Evolutionary conservation across 495 filamentous ascomycete genomes (phyloP).

Genomic region (Hyphodiscus hymeniophilus): DNA sequence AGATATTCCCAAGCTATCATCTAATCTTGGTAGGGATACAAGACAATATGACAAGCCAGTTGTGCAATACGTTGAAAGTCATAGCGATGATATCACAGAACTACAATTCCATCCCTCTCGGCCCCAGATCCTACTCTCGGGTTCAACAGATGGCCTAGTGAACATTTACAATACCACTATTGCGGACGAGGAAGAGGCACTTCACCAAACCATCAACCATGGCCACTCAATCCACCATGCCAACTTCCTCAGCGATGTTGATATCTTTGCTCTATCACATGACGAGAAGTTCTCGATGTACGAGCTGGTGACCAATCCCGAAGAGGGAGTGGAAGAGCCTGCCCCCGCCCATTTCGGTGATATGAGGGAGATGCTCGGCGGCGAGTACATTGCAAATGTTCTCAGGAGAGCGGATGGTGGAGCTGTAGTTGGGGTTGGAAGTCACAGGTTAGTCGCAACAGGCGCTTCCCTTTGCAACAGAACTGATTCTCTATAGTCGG

Average conservation of each 20-base stretch:
- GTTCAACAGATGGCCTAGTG: conserved; percentile 86
- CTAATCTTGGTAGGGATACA: conserved; percentile 18
- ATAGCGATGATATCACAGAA: conserved; percentile 89
- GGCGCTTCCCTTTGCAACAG: no score
- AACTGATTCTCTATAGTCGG: conserved; percentile 46
- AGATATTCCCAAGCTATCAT: background rate
- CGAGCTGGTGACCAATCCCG: conserved; percentile 48
- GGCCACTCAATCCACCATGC: conserved; percentile 74
- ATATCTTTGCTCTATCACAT: conserved; percentile 69
- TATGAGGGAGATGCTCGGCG: conserved; percentile 58
- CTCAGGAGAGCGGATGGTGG: conserved; percentile 45
- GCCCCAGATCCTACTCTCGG: conserved; percentile 63
- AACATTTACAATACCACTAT: conserved; percentile 74
- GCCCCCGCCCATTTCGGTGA: conserved; percentile 63
- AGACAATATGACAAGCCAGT: conserved; percentile 24
- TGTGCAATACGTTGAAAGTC: conserved; percentile 69
- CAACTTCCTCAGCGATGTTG: conserved; percentile 61
- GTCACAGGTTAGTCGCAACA: conserved; percentile 44
- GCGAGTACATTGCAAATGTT: conserved; percentile 78
- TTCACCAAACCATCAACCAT: conserved; percentile 83
- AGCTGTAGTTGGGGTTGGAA: conserved; percentile 52
- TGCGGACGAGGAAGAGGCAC: conserved; percentile 75
- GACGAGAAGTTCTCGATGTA: conserved; percentile 78
- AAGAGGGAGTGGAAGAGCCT: conserved; percentile 43
- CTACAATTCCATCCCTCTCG: conserved; percentile 63